Conservation (phyloP, 2,329 filamentous ascomycete genomes). For the Colletotrichum sp. region DNA sequence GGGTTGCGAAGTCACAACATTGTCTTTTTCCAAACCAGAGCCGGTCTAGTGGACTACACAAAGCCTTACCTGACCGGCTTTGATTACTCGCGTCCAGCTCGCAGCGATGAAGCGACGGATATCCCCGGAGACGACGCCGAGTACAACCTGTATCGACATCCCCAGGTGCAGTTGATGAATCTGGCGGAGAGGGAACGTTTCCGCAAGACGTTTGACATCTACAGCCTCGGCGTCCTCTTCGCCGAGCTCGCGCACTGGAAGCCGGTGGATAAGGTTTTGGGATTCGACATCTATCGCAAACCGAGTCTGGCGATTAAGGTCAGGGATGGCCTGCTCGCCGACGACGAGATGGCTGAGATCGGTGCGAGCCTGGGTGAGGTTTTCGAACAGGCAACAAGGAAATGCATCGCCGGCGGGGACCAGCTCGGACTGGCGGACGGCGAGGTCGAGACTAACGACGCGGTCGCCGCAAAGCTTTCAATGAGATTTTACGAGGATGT, state of each 20-base stretch:
- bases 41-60: conserved; percentile 38
- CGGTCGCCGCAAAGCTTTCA: conserved; percentile 42
- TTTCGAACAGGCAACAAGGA: conserved; percentile 40
- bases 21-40: conserved; percentile 49
- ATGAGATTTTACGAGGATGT: conserved; percentile 48
- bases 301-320: conserved; percentile 42
- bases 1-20: conserved; percentile 58
- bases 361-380: conserved; percentile 43
- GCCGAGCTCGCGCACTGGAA: conserved; percentile 60
- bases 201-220: conserved; percentile 57
- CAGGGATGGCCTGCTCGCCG: conserved; percentile 32
- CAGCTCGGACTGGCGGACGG: conserved; percentile 38
- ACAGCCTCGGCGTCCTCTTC: conserved; percentile 55
- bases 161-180: conserved; percentile 40
- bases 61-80: conserved; percentile 56
- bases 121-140: conserved; percentile 46
- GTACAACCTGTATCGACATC: conserved; percentile 57
- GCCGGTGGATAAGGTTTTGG: conserved; percentile 46
- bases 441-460: conserved; percentile 45
- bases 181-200: conserved; percentile 38
- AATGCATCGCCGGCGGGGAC: conserved; percentile 39
- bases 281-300: conserved; percentile 38
- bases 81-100: conserved; percentile 57
- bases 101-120: conserved; percentile 55
- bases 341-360: conserved; percentile 33